Base-by-base conservation (phyloP, 176 grass and related monocot genomes). In the Paspalum notatum region DNA sequence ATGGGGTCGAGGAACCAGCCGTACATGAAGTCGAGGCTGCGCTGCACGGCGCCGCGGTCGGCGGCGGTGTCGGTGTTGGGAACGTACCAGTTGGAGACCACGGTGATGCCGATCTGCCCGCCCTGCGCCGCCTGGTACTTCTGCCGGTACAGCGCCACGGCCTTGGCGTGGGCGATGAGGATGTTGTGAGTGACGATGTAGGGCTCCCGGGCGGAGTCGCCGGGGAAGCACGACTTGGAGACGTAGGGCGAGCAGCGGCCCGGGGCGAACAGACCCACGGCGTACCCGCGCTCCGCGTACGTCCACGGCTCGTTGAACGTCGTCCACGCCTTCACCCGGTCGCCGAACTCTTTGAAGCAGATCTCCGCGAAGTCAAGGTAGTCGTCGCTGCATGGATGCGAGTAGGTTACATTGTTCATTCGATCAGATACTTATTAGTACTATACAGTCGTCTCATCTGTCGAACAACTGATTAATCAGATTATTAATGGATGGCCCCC, bases 1-100 rank as follows among this genome's bases (percentile, higher is more conserved):
- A 97, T 68, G 13, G 94, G 94, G 54, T 97, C 80, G 55, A 94
- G 49, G 82, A 80, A 92, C 91, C 94, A 97, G 60, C 94, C 94
- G 21, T 75, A 70, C 84, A 90, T 77, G 79, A 82, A 97, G 79
- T 97, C 94, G 0, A 97, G 74, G 72, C 84, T 82, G 53, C 91
- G 86, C 77, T 68, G 24, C 11, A 79, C 87, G 1, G 94, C 91
- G 5, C 2, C 12, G 25, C 8, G 7, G 65, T 97, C 89, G 9
- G 76, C 63, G 38, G 32, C 9, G 6, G 89, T 68, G 61, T 52
- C 13, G 39, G 24, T 42, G 79, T 79, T 86, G 50, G 94, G 94
- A 50, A 91, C 49, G 71, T 86, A 94, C 94, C 94, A 97, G 79
- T 94, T 85, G 0, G 81, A 80, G 2, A 88, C 78, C 13, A 82